A percentile compares a stretch with the other conserved stretches of the same genome.
Evolutionary conservation across 495 filamentous ascomycete species (phyloP).

Genomic region (Eremomyces bilateralis): DNA sequence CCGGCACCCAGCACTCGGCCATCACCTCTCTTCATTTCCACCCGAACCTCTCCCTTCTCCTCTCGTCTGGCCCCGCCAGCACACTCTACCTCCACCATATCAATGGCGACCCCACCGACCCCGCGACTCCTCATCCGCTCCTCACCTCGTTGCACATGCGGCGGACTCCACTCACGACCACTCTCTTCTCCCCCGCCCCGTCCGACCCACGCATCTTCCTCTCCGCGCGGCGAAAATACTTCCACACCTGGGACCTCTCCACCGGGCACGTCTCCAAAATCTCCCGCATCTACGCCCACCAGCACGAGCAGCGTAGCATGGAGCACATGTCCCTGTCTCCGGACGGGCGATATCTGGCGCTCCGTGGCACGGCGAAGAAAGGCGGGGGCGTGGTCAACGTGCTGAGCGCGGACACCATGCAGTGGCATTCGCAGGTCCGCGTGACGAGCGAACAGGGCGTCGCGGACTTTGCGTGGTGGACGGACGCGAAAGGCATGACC

Average conservation of each 20-base stretch:
- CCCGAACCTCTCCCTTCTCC: constrained; percentile 62
- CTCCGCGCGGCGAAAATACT: constrained; percentile 68
- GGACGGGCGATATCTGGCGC: constrained; percentile 61
- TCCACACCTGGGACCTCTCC: constrained; percentile 80
- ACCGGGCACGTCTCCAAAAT: constrained; percentile 64
- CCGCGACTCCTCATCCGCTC: constrained; percentile 52
- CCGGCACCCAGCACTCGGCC: constrained; percentile 39
- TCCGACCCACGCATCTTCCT: constrained; percentile 51
- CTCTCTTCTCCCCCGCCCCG: constrained; percentile 42
- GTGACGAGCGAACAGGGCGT: constrained; percentile 66
- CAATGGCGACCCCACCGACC: constrained; percentile 37
- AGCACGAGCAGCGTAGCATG: constrained; percentile 71
- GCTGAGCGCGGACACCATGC: constrained; percentile 53
- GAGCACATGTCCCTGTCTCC: constrained; percentile 73
- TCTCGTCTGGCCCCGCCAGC: constrained; percentile 68
- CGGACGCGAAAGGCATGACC: constrained; percentile 50
- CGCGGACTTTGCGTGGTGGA: constrained; percentile 82
- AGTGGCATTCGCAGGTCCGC: constrained; percentile 72
- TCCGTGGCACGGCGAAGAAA: constrained; percentile 56
- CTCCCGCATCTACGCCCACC: constrained; percentile 54
- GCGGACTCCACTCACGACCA: constrained; percentile 56
- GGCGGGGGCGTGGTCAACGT: constrained; percentile 78
- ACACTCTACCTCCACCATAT: constrained; percentile 79
- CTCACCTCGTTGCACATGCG: constrained; percentile 76
- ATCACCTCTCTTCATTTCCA: constrained; percentile 77